Conservation (phyloP, 345 rosid species). For the Raphanus sativus region DNA sequence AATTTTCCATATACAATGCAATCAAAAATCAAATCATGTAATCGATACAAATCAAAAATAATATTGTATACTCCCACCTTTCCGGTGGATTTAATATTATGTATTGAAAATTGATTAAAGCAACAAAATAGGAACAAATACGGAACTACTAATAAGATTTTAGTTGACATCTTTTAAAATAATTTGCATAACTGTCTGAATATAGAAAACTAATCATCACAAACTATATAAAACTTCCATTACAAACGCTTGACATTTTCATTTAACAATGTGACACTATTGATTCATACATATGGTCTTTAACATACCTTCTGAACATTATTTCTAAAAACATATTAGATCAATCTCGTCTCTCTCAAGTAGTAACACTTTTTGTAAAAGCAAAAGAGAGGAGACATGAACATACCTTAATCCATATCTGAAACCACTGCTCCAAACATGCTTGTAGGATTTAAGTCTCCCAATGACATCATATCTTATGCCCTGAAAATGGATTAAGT, state of each 20-base stretch:
- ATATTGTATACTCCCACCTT: background rate
- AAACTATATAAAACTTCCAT: too few relatives aligned
- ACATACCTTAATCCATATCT: slow-evolving; percentile 75
- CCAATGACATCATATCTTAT: slow-evolving; percentile 78
- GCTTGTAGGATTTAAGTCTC: slow-evolving; percentile 80
- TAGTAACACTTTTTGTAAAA: background rate
- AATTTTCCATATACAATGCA: background rate
- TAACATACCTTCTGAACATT: too few relatives aligned
- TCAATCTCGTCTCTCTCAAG: slow-evolving; percentile 9
- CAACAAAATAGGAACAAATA: too few relatives aligned
- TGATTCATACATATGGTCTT: too few relatives aligned
- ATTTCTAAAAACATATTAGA: background rate
- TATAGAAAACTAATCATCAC: too few relatives aligned
- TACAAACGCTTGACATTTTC: too few relatives aligned
- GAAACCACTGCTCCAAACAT: slow-evolving; percentile 85
- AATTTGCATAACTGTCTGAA: too few relatives aligned
- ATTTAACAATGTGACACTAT: too few relatives aligned
- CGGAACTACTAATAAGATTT: too few relatives aligned
- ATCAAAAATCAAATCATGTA: background rate
- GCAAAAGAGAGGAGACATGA: background rate
- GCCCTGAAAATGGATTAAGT: slow-evolving; percentile 60
- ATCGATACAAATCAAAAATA: background rate
- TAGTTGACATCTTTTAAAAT: too few relatives aligned
- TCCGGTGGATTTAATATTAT: background rate
- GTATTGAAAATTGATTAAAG: too few relatives aligned